These are phyloP conservation scores for Mycogone perniciosa DNA, from an alignment of 2,329 filamentous ascomycete genomes.

Conservation along the genomic window DNA sequence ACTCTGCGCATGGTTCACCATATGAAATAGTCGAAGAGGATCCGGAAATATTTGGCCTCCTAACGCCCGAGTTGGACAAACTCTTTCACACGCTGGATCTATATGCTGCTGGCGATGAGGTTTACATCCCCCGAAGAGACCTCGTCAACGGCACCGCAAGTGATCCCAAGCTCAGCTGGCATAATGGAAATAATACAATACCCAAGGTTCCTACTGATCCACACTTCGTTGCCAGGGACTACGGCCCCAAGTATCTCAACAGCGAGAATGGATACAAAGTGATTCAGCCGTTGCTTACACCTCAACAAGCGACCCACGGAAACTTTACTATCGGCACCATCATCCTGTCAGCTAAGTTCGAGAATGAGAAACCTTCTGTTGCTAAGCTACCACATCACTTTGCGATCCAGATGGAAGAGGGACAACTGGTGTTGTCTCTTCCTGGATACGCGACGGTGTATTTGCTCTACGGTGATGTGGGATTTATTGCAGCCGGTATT, in stretches of 20 bases:
- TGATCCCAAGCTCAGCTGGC: constrained; percentile 14
- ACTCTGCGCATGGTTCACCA: constrained; percentile 11
- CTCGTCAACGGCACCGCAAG: constrained; percentile 18
- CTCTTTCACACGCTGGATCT: constrained; percentile 14
- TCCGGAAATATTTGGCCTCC: constrained; percentile 13
- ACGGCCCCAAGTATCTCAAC: constrained; percentile 19
- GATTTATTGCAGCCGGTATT: constrained; percentile 19
- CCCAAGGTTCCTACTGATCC: constrained; percentile 8
- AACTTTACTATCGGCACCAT: constrained; percentile 20
- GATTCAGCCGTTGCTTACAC: constrained; percentile 16
- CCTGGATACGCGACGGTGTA: constrained; percentile 18
- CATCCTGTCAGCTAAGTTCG: constrained; percentile 13
- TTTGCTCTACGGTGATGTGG: constrained; percentile 22
- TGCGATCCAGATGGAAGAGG: constrained; percentile 23
- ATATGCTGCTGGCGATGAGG: constrained; percentile 10
- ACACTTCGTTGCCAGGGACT: constrained; percentile 19
- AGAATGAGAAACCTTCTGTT: constrained; percentile 10
- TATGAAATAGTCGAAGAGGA: constrained; percentile 14
- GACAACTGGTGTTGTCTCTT: constrained; percentile 18
- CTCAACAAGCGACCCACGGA: constrained; percentile 10
- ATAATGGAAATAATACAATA: constrained; percentile 17
- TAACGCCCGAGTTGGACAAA: constrained; percentile 12
- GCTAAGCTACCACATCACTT: constrained; percentile 15
- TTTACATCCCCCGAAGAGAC: constrained; percentile 16
- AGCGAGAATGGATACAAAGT: constrained; percentile 18